A percentile compares a stretch with the other conserved stretches of the same genome.
These are phyloP conservation scores for Yarrowia porcina DNA, from an alignment of 805 yeast genomes.

Conservation along the genomic window DNA sequence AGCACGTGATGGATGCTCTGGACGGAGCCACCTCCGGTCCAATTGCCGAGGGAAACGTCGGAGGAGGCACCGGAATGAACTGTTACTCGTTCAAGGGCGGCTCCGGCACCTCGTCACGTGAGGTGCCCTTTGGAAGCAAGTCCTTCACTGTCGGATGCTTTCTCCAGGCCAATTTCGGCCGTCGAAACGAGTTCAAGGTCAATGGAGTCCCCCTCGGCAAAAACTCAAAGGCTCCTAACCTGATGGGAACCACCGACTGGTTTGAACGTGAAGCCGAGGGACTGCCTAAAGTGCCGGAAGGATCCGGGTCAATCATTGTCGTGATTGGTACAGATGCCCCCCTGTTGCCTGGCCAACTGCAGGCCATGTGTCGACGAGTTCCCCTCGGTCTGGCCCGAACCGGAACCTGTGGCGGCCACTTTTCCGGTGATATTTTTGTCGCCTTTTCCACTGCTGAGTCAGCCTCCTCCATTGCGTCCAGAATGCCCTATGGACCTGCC, in stretches of 20 bases:
- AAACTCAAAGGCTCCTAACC: background rate
- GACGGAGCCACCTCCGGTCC: background rate
- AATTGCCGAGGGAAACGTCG: background rate
- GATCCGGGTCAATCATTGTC: background rate
- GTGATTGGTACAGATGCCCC: conserved; percentile 12
- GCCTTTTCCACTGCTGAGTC: background rate
- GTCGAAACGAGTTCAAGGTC: background rate
- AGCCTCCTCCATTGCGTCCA: background rate
- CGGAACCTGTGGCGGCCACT: conserved; percentile 7
- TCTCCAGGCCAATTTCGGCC: conserved; percentile 6
- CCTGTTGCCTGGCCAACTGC: background rate
- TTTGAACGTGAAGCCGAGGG: conserved; percentile 11
- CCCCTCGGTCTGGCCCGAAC: conserved; percentile 17
- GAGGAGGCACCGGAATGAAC: conserved; percentile 15
- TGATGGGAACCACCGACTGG: conserved; percentile 17
- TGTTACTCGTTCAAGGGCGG: conserved; percentile 23
- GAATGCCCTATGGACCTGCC: conserved; percentile 6
- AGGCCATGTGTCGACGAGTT: background rate
- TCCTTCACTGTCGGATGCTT: background rate
- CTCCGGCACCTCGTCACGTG: background rate
- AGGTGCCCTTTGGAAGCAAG: background rate
- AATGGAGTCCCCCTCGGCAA: background rate
- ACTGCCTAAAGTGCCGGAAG: background rate
- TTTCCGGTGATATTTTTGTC: background rate
- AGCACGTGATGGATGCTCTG: background rate